Evolutionary conservation across 108 stramenopile genomes (phyloP), one percentile per base, ranked within the genome.

Genomic region (Conticribra weissflogii): DNA sequence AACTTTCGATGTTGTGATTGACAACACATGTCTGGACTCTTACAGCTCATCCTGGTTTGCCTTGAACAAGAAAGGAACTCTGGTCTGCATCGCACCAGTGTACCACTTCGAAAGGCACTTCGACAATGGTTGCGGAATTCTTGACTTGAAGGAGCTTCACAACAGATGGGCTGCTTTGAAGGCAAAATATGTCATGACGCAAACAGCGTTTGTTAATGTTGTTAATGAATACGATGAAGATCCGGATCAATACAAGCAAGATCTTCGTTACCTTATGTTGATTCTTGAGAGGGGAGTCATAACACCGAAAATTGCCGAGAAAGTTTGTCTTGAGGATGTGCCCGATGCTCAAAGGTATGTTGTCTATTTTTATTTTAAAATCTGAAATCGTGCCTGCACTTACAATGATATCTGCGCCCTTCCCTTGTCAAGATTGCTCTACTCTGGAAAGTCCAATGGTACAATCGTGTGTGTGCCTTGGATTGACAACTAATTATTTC

Each of bases 401-500:
- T 41, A 41, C 36, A 41, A 5, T n/a, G 17, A 51, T 51, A 51
- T 22, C 3, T 45, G 16, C 16, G 15, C 5, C 15, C 18, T 22
- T 51, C 15, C 45, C 36, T n/a, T 7, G 3, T 45, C 15, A 3
- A 63, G 62, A 50, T 63, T 79, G 15, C 33, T 90, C 23, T 78
- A 80, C 58, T 59, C 57, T 47, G 83, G 82, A 23, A 83, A 84
- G 34, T 54, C 70, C 15, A 61, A 82, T 53, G 89, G 89, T 2
- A 75, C 76, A 23, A 71, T 90, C 50, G 86, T 90, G 3, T 90
- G 89, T 57, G 49, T 82, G 50, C 89, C 89, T 47, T 90, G 89
- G 89, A 86, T 73, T 36, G 63, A 73, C 34, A 64, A 73, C 1
- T 73, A 51, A 65, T 45, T 9, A 45, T 14, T 45, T 16, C 44